A percentile compares a stretch with the other conserved stretches of the same genome.
phyloP scores from a whole-genome alignment of 1,284 basidiomycete genomes.

The Malassezia sp. region DNA sequence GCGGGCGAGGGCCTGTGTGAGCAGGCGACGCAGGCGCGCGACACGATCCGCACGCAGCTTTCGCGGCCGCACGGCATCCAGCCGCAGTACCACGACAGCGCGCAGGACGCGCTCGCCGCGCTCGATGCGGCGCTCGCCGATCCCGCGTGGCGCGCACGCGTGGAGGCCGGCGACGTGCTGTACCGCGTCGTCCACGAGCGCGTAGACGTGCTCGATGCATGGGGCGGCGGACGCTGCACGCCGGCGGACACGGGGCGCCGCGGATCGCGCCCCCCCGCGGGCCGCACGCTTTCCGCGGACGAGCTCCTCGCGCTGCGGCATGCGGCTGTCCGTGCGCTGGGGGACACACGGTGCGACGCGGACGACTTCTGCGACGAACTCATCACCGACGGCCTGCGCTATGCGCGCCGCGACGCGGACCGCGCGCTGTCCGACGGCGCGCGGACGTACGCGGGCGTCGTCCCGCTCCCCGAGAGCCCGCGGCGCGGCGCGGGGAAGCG shows the following conservation, averaged over 20 bases:
- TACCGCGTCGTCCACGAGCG: not conserved
- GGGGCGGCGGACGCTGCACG: not conserved
- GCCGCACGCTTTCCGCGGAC: no score
- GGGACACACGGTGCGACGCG: not conserved
- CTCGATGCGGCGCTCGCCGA: slow-evolving; percentile 6
- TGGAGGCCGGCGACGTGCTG: slow-evolving; percentile 12
- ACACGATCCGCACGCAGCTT: slow-evolving; percentile 6
- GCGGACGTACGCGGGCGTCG: no score
- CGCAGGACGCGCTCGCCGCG: slow-evolving; percentile 8
- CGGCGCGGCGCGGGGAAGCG: no score
- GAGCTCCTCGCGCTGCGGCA: slow-evolving; percentile 8
- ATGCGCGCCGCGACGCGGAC: not conserved
- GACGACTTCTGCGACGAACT: slow-evolving; percentile 14
- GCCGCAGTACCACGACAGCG: not conserved
- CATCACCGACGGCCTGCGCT: slow-evolving; percentile 7
- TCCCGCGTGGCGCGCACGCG: slow-evolving; percentile 5
- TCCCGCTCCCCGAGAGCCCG: no score
- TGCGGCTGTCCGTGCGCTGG: not conserved
- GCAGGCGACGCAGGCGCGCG: slow-evolving; percentile 8
- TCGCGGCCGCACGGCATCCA: not conserved
- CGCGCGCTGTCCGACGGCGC: no score
- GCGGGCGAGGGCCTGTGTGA: slow-evolving; percentile 10
- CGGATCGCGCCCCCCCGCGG: no score
- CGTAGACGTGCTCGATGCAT: slow-evolving; percentile 3
- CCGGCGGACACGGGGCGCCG: no score